Evolutionary conservation across 495 filamentous ascomycete species (phyloP), one percentile per base, ranked within the genome.

Genomic region (Margaritispora aquatica): DNA sequence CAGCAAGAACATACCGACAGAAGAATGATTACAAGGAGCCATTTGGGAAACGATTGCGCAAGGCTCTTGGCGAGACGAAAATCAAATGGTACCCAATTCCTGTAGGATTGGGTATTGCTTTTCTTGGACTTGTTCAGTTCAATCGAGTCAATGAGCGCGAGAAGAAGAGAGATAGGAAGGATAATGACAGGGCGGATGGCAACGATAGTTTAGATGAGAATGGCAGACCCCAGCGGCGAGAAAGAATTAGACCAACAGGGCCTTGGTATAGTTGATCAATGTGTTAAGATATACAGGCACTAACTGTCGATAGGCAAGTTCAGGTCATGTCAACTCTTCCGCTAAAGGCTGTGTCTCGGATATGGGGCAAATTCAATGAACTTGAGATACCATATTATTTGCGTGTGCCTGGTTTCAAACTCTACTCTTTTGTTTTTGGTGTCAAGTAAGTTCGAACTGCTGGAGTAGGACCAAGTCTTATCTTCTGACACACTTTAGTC

Each of bases 361-460:
- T 96, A 61, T 99, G 94, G 94, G 94, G 94, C 47, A 85, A 78
- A 41, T 96, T 97, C 77, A 99, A 99, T 72, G 94, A 97, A 70
- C 75, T 96, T 26, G 81, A 85, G 44, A 88, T 99, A 46, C 94
- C 94, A 0, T 90, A 92, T 74, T 91, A 89, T 70, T 80, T 97
- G 46, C 88, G 94, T 23, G 80, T 91, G 0, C 93, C 95, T 19
- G 94, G 95, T n/a, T 99, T 99, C 72, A 90, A 88, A 63, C 77
- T 99, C 15, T 99, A 99, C 69, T 83, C 90, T 1, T 96, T 77
- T 72, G 77, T 93, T 23, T 99, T 99, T 67, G 95, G 93, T 3
- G 94, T 96, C 63, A 95, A 96, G 81, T 84, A 69, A 65, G 77
- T 53, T 52, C 58, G 63, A 27, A 20, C 26, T 19, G 44, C n/a